phyloP scores from a whole-genome alignment of 805 yeast genomes.

The Saccharomyces kudriavzevii region DNA sequence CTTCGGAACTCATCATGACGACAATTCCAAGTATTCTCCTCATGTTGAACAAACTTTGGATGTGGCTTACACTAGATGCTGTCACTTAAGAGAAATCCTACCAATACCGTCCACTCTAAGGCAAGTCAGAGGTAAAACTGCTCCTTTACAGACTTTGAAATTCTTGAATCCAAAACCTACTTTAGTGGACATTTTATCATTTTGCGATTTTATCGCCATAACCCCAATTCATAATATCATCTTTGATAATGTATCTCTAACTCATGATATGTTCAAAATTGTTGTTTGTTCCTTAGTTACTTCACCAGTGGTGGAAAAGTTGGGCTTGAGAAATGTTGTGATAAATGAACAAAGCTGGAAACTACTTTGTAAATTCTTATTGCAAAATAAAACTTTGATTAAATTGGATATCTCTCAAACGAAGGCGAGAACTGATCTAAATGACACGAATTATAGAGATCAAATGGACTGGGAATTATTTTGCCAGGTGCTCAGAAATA shows the following conservation, averaged over 20 bases:
- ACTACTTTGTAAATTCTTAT: constrained; percentile 63
- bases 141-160: constrained; percentile 65
- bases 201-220: constrained; percentile 78
- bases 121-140: constrained; percentile 69
- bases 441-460: constrained; percentile 42
- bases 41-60: constrained; percentile 38
- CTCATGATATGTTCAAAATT: constrained; percentile 68
- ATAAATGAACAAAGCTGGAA: constrained; percentile 72
- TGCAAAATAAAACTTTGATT: constrained; percentile 49
- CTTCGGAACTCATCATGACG: constrained; percentile 29
- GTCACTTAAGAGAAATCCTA: constrained; percentile 82
- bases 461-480: constrained; percentile 79
- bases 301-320: constrained; percentile 57
- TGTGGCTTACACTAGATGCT: constrained; percentile 80
- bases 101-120: constrained; percentile 86
- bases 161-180: constrained; percentile 86
- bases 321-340: constrained; percentile 72
- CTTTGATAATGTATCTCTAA: constrained; percentile 69
- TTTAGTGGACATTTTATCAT: constrained; percentile 75
- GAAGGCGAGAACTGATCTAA: constrained; percentile 32
- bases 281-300: constrained; percentile 62
- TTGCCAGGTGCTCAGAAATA: constrained; percentile 54
- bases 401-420: constrained; percentile 67
- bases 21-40: constrained; percentile 19
- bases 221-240: constrained; percentile 73